These are phyloP conservation scores for Trichosporon inkin DNA, from an alignment of 1,284 basidiomycete species.

Conservation along the genomic window DNA sequence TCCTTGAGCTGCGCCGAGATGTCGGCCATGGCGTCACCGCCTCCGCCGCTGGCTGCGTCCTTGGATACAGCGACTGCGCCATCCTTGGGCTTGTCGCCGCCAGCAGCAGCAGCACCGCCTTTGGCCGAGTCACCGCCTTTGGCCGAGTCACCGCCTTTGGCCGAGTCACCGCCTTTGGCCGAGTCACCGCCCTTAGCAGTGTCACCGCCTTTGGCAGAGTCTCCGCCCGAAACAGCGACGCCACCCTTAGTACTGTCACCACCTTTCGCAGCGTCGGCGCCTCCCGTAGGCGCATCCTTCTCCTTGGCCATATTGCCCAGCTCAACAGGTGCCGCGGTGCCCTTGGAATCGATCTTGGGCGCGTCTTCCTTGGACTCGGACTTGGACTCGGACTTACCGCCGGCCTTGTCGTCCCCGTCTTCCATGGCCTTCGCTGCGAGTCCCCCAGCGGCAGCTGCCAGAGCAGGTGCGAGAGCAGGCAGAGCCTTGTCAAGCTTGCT, in stretches of 20 bases:
- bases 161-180: background rate
- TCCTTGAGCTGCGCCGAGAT: constrained; percentile 4
- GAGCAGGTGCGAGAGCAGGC: background rate
- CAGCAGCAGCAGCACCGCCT: background rate
- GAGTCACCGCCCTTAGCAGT: background rate
- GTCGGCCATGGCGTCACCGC: background rate
- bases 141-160: background rate
- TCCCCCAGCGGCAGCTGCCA: background rate
- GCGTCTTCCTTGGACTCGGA: background rate
- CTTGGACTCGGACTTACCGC: background rate
- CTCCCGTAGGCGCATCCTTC: background rate
- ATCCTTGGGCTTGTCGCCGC: background rate
- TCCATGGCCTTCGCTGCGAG: background rate
- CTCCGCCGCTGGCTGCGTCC: background rate
- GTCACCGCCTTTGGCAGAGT: background rate
- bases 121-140: background rate
- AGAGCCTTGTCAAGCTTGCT: background rate
- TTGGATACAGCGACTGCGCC: background rate
- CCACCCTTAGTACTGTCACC: too few relatives aligned
- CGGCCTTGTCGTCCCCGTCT: background rate
- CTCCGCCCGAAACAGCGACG: too few relatives aligned
- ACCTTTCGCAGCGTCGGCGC: background rate
- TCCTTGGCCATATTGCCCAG: constrained; percentile 1
- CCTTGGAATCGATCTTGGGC: background rate
- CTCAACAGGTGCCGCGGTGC: background rate